A percentile compares a stretch with the other conserved stretches of the same genome.
These are phyloP conservation scores for Radiomyces spectabilis DNA, from an alignment of 192 early-diverging fungal genomes.

Conservation along the genomic window DNA sequence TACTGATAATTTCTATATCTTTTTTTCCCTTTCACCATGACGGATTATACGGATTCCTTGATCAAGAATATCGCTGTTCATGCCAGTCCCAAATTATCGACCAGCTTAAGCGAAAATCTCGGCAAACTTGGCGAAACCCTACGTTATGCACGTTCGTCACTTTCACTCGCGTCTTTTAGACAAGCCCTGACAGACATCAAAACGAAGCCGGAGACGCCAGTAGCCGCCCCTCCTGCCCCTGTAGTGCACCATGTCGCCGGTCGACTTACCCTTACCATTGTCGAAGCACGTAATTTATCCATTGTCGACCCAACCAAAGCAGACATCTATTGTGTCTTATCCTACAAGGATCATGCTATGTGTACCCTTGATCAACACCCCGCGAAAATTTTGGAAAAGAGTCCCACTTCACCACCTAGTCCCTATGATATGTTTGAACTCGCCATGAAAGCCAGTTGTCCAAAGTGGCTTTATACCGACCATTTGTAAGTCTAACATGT, in stretches of 20 bases:
- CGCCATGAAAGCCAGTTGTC: conserved; percentile 30
- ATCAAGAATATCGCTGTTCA: conserved; percentile 16
- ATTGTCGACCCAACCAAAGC: conserved; percentile 24
- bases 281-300: conserved; percentile 33
- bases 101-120: conserved; percentile 3
- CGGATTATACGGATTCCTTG: conserved; percentile 8
- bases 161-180: background rate
- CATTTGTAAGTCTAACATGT: conserved; percentile 34
- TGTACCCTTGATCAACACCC: conserved; percentile 20
- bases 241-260: conserved; percentile 6
- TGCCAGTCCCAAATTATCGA: conserved; percentile 2
- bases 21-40: conserved; percentile 3
- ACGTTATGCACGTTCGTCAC: conserved; percentile 12
- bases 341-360: conserved; percentile 32
- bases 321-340: conserved; percentile 29
- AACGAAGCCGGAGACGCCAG: background rate
- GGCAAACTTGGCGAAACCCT: conserved; percentile 10
- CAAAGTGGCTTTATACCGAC: conserved; percentile 34
- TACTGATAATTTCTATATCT: conserved; percentile 3
- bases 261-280: conserved; percentile 17
- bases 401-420: conserved; percentile 9
- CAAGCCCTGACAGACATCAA: background rate
- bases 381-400: conserved; percentile 7
- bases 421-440: conserved; percentile 29
- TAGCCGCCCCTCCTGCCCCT: conserved; percentile 5